Percentiles rank a stretch among this genome's conserved stretches.
phyloP scores from a whole-genome alignment of 1,284 basidiomycete species.

The Leucoagaricus sp. region DNA sequence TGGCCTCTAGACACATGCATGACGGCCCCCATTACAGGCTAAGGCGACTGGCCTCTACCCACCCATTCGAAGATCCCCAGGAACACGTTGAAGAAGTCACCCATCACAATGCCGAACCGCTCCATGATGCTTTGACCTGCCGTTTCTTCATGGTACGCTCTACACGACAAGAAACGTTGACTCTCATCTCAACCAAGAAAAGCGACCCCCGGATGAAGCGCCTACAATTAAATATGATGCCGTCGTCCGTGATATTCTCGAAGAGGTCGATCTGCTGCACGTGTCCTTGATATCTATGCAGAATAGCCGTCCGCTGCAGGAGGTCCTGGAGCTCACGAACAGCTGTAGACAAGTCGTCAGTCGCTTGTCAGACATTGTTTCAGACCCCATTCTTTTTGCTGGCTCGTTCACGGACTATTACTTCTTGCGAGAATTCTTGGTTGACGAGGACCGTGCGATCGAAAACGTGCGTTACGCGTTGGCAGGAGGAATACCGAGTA shows the following conservation, averaged over 20 bases:
- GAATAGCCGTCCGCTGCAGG: neutral
- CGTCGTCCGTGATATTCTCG: conserved; percentile 2
- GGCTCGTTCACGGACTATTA: conserved; percentile 10
- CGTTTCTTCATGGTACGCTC: neutral
- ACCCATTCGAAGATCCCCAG: neutral
- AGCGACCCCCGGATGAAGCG: conserved; percentile 2
- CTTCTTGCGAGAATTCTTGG: neutral
- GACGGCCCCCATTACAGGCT: conserved; percentile 6
- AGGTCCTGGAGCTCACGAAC: conserved; percentile 5
- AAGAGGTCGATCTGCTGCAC: conserved; percentile 3
- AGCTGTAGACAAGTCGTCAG: conserved; percentile 1
- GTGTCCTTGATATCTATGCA: conserved; percentile 3
- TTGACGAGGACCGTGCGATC: neutral
- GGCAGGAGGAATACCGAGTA: conserved; percentile 5
- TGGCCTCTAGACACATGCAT: conserved; percentile 3
- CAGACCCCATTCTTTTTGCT: conserved; percentile 9
- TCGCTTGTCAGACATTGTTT: neutral
- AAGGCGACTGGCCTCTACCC: conserved; percentile 7
- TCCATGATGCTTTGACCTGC: neutral
- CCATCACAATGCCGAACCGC: neutral
- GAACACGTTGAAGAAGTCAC: neutral
- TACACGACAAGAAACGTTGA: neutral
- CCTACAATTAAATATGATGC: neutral
- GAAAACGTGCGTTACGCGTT: conserved; percentile 2
- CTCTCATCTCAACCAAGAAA: neutral